A percentile compares a stretch with the other conserved stretches of the same genome.
Conservation (phyloP, 1,284 basidiomycete genomes). For the Tilletiopsis washingtonensis region DNA sequence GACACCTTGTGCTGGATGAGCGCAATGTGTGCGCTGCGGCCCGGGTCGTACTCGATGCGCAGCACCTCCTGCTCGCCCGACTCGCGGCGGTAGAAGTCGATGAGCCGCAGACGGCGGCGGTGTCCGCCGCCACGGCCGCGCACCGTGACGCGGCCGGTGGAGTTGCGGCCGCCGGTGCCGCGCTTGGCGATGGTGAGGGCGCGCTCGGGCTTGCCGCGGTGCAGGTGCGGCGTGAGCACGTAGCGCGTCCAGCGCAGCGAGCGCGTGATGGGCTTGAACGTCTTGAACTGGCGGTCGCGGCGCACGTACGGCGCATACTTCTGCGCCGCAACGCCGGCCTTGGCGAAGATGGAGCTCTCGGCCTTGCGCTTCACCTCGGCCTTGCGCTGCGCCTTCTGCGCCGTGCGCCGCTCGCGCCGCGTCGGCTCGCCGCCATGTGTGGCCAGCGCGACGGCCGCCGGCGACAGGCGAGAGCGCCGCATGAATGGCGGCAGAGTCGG, state of each 20-base stretch:
- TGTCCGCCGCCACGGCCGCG: conserved; percentile 86
- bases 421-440: background rate
- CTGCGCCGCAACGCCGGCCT: conserved; percentile 30
- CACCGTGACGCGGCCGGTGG: conserved; percentile 74
- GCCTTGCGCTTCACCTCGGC: conserved; percentile 15
- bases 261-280: conserved; percentile 79
- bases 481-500: too few relatives aligned
- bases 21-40: conserved; percentile 86
- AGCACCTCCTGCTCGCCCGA: conserved; percentile 74
- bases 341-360: conserved; percentile 28
- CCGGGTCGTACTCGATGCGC: conserved; percentile 93
- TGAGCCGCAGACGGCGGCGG: conserved; percentile 69
- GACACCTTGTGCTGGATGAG: conserved; percentile 59
- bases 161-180: conserved; percentile 77
- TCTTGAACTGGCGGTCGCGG: conserved; percentile 60
- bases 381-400: conserved; percentile 28
- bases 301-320: conserved; percentile 38
- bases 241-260: conserved; percentile 75
- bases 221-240: conserved; percentile 72
- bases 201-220: conserved; percentile 70
- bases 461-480: background rate
- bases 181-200: conserved; percentile 73
- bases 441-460: background rate
- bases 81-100: conserved; percentile 71
- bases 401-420: conserved; percentile 30